Evolutionary conservation across 2,329 filamentous ascomycete species (phyloP).

Genomic region (Arthrobotrys conoides): DNA sequence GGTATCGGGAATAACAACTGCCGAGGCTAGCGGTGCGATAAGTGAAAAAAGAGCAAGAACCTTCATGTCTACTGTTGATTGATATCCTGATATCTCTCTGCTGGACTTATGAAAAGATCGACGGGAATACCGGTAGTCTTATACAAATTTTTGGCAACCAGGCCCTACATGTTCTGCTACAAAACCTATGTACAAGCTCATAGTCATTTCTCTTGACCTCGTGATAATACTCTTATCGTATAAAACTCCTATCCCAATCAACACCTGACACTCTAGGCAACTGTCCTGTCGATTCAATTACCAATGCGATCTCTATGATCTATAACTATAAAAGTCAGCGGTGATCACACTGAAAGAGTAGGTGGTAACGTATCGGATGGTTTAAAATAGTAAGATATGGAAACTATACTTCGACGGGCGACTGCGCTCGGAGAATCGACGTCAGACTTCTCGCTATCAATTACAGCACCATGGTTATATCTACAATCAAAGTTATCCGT

Average conservation of each 20-base stretch:
- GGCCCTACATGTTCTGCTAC: not conserved
- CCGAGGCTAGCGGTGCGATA: slow-evolving; percentile 51
- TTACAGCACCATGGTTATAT: not conserved
- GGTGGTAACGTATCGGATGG: slow-evolving; percentile 20
- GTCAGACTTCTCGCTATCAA: not conserved
- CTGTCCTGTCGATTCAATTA: slow-evolving; percentile 13
- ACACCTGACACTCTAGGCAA: slow-evolving; percentile 50
- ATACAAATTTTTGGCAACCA: not conserved
- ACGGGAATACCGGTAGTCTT: not conserved
- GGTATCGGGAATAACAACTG: slow-evolving; percentile 36
- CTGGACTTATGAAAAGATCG: not conserved
- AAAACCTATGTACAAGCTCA: not conserved
- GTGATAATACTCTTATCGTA: not conserved
- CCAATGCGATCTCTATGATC: not conserved
- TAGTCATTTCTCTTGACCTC: not conserved
- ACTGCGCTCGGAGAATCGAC: not conserved
- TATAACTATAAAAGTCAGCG: slow-evolving; percentile 32
- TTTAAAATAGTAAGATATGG: not conserved
- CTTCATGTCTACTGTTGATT: slow-evolving; percentile 31
- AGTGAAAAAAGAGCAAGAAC: slow-evolving; percentile 43
- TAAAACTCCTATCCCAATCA: not conserved
- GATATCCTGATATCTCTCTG: not conserved
- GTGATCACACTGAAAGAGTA: slow-evolving; percentile 46
- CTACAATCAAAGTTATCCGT: not conserved
- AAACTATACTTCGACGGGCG: not conserved